These are phyloP conservation scores for Friedmanniomyces simplex DNA, from an alignment of 495 filamentous ascomycete genomes.

Conservation along the genomic window DNA sequence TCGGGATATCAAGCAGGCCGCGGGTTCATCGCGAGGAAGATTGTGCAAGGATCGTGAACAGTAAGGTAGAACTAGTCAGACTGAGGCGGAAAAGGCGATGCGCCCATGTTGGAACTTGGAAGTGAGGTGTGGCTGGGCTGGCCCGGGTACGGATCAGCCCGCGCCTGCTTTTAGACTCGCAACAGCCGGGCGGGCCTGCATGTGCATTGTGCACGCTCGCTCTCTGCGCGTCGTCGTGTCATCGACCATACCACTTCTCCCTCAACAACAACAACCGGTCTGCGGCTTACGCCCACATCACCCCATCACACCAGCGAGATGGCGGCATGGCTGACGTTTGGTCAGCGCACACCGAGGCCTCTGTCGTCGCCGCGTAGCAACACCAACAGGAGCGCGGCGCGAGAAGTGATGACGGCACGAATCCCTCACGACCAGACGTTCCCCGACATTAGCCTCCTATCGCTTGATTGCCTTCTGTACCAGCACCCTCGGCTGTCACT, in stretches of 20 bases:
- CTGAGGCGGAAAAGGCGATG: not conserved
- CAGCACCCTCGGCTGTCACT: conserved; percentile 3
- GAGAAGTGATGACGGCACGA: conserved; percentile 6
- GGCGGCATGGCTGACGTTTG: not conserved
- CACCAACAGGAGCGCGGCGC: conserved; percentile 2
- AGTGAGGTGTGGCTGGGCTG: no score
- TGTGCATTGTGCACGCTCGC: no score
- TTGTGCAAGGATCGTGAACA: not conserved
- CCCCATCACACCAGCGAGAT: not conserved
- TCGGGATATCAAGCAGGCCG: not conserved
- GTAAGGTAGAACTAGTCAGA: not conserved
- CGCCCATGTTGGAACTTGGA: no score
- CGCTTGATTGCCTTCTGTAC: conserved; percentile 3
- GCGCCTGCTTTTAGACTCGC: no score
- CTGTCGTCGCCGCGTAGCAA: not conserved
- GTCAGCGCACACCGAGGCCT: not conserved
- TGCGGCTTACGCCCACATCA: not conserved
- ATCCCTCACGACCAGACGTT: conserved; percentile 2
- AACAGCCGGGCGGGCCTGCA: no score
- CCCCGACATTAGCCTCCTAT: conserved; percentile 5
- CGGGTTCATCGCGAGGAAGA: not conserved
- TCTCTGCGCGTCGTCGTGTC: no score
- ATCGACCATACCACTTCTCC: no score
- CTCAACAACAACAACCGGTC: not conserved
- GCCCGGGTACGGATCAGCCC: no score